These are phyloP conservation scores for Trametes sp. DNA, from an alignment of 1,284 basidiomycete genomes.

Conservation along the genomic window DNA sequence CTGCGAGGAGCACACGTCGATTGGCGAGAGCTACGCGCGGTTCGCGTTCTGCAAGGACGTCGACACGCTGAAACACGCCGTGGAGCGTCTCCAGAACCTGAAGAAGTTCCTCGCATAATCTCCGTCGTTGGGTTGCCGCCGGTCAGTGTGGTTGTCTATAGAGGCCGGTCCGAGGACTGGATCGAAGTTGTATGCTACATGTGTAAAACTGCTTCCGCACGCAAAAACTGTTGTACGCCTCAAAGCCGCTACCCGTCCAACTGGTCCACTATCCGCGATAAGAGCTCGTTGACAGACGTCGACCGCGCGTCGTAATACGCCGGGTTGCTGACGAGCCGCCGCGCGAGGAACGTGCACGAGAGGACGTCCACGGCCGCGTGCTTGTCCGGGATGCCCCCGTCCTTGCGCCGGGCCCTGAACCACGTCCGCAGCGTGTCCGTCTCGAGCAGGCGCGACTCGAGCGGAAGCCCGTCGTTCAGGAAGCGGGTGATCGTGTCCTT, in stretches of 20 bases:
- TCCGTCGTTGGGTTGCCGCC: not conserved
- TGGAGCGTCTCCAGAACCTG: slow-evolving; percentile 78
- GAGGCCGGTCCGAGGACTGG: not conserved
- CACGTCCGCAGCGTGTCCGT: slow-evolving; percentile 59
- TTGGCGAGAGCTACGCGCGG: slow-evolving; percentile 87
- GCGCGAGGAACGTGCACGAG: slow-evolving; percentile 84
- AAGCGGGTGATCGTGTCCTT: slow-evolving; percentile 83
- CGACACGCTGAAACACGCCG: slow-evolving; percentile 81
- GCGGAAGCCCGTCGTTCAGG: slow-evolving; percentile 85
- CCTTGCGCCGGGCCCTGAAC: slow-evolving; percentile 53
- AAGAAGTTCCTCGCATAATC: slow-evolving; percentile 65
- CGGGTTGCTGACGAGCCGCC: slow-evolving; percentile 82
- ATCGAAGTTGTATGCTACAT: slow-evolving; percentile 20
- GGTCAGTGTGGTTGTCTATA: not conserved
- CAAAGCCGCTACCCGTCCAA: slow-evolving; percentile 48
- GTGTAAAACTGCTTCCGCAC: slow-evolving; percentile 6
- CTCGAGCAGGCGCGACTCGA: slow-evolving; percentile 84
- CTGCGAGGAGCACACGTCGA: slow-evolving; percentile 81
- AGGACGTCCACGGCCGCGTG: slow-evolving; percentile 81
- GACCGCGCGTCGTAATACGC: slow-evolving; percentile 79
- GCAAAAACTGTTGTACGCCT: slow-evolving; percentile 14
- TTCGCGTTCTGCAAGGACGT: slow-evolving; percentile 96
- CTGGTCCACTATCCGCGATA: slow-evolving; percentile 79
- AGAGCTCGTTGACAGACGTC: slow-evolving; percentile 54
- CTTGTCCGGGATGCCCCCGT: slow-evolving; percentile 54